Evolutionary conservation across 169 alveolate genomes (phyloP).

Genomic region (Sarcocystis neurona): DNA sequence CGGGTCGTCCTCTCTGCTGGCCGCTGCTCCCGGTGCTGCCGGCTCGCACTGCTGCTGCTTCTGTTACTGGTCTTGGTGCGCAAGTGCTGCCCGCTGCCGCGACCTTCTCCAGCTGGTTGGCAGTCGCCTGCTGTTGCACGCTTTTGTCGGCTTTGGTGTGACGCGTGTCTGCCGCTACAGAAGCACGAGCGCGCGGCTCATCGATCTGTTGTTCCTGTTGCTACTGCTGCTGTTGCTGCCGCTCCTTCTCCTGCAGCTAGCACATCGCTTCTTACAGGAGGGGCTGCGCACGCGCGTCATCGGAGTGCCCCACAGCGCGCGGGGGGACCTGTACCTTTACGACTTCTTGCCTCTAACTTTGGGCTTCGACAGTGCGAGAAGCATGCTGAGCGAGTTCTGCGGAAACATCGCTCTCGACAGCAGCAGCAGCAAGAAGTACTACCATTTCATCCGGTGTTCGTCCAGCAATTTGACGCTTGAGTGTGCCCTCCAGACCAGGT

Average conservation of each 20-base stretch:
- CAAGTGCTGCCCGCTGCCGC: no score
- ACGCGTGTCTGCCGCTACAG: neutral
- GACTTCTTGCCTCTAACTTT: conserved; percentile 83
- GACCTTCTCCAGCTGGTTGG: no score
- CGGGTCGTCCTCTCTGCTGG: no score
- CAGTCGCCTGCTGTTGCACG: neutral
- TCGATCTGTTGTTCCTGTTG: neutral
- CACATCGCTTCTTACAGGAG: conserved; percentile 81
- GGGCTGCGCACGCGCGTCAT: conserved; percentile 73
- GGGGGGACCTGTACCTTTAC: conserved; percentile 80
- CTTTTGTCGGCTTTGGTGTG: neutral
- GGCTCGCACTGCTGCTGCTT: no score
- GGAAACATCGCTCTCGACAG: conserved; percentile 86
- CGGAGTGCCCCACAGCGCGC: conserved; percentile 85
- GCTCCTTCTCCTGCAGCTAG: conserved; percentile 60
- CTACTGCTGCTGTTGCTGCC: neutral
- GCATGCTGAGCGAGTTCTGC: conserved; percentile 80
- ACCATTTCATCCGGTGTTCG: conserved; percentile 84
- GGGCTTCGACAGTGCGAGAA: conserved; percentile 85
- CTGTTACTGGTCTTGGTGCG: no score
- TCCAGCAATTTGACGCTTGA: conserved; percentile 86
- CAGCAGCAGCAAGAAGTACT: conserved; percentile 81
- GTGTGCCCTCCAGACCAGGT: conserved; percentile 78
- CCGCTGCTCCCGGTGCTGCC: no score
- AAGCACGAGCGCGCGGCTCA: neutral